These are phyloP conservation scores for Botryotinia convoluta DNA, from an alignment of 2,329 filamentous ascomycete species.

Conservation along the genomic window DNA sequence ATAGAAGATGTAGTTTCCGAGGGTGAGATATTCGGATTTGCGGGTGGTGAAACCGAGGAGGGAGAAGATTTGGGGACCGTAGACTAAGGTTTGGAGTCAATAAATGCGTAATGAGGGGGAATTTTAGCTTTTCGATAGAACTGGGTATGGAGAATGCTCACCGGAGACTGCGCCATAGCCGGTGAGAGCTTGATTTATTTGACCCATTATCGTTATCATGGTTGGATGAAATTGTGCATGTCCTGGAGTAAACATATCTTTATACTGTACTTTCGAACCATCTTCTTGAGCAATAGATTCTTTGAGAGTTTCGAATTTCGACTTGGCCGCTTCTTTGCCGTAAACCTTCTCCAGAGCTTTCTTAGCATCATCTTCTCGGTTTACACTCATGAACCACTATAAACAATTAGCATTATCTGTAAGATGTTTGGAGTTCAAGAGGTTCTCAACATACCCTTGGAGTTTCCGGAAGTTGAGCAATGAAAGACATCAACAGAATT, in stretches of 20 bases:
- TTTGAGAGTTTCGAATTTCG: conserved; percentile 49
- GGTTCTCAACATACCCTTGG: conserved; percentile 41
- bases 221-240: conserved; percentile 59
- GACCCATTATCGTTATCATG: conserved; percentile 59
- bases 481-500: conserved; percentile 50
- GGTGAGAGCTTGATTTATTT: conserved; percentile 58
- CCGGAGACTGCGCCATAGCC: conserved; percentile 56
- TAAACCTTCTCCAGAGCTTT: conserved; percentile 49
- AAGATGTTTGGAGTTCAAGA: background rate
- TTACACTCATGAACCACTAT: conserved; percentile 53
- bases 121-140: accelerated
- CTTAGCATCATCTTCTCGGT: conserved; percentile 49
- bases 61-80: conserved; percentile 62
- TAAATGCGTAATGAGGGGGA: too few relatives aligned
- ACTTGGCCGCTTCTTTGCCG: conserved; percentile 48
- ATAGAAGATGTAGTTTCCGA: conserved; percentile 60
- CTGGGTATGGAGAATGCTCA: background rate
- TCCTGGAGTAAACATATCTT: conserved; percentile 55
- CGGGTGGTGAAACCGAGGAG: conserved; percentile 54
- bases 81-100: conserved; percentile 45
- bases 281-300: conserved; percentile 50
- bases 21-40: conserved; percentile 54
- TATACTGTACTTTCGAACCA: conserved; percentile 46
- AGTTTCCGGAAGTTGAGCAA: conserved; percentile 54
- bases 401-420: background rate